Percentiles rank a stretch among this genome's conserved stretches.
These are phyloP conservation scores for Ramaria sp. DNA, from an alignment of 768 basidiomycete species.

Conservation along the genomic window DNA sequence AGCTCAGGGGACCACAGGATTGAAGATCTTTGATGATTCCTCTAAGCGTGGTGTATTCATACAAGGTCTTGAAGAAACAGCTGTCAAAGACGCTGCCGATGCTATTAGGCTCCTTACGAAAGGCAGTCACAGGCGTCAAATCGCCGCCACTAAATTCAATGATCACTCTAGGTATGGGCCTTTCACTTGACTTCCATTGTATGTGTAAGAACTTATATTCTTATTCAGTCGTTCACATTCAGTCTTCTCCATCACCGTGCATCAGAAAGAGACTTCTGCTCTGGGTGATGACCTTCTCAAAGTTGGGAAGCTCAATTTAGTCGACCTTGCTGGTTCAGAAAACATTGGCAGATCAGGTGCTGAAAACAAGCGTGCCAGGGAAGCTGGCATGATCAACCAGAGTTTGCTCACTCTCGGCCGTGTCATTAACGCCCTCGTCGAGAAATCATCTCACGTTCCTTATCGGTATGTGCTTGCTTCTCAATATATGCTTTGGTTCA, in stretches of 20 bases:
- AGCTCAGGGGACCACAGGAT: constrained; percentile 33
- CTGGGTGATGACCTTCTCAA: constrained; percentile 82
- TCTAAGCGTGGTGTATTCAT: constrained; percentile 86
- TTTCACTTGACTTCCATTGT: background rate
- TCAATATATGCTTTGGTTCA: constrained; percentile 6
- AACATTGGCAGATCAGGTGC: constrained; percentile 95
- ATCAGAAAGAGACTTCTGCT: constrained; percentile 71
- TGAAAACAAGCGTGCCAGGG: constrained; percentile 86
- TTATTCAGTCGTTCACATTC: constrained; percentile 78
- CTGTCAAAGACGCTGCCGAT: constrained; percentile 72
- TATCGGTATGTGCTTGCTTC: constrained; percentile 52
- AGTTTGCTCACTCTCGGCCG: constrained; percentile 92
- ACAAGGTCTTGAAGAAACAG: constrained; percentile 86
- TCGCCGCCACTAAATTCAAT: constrained; percentile 95
- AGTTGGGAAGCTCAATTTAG: constrained; percentile 92
- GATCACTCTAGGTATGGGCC: constrained; percentile 58
- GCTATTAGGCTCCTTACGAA: constrained; percentile 78
- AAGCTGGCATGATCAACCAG: constrained; percentile 99
- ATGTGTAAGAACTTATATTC: background rate
- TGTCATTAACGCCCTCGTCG: constrained; percentile 93
- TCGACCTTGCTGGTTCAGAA: constrained; percentile 95
- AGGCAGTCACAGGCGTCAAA: constrained; percentile 84
- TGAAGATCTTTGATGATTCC: constrained; percentile 91
- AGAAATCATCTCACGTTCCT: constrained; percentile 83
- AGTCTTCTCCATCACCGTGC: constrained; percentile 92